A percentile compares a stretch with the other conserved stretches of the same genome.
Evolutionary conservation across 2,329 filamentous ascomycete species (phyloP).

Genomic region (Thelonectria blattea): DNA sequence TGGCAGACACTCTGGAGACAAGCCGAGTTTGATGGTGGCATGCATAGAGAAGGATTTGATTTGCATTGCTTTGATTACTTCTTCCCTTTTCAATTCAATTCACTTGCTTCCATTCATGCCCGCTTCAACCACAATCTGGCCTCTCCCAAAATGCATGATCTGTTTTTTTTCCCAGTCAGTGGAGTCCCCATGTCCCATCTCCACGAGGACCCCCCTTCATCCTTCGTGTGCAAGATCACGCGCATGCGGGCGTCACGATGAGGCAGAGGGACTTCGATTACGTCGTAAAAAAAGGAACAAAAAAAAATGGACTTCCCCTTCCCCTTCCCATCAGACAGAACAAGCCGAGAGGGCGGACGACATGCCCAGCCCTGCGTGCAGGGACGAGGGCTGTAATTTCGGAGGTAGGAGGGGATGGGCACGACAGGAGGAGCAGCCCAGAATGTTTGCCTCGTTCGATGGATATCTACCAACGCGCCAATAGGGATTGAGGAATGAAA

Average conservation of each 20-base stretch:
- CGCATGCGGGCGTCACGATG: slow-evolving; percentile 4
- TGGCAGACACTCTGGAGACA: too few species aligned
- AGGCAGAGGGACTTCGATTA: slow-evolving; percentile 1
- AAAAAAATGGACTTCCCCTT: too few species aligned
- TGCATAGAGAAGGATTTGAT: background rate
- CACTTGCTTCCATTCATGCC: too few species aligned
- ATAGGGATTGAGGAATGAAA: too few species aligned
- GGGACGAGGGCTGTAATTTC: slow-evolving; percentile 25
- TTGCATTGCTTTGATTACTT: background rate
- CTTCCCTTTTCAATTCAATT: background rate
- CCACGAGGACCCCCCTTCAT: background rate
- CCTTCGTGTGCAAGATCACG: background rate
- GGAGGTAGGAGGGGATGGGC: slow-evolving; percentile 2
- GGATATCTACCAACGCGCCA: slow-evolving; percentile 20
- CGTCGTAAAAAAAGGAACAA: background rate
- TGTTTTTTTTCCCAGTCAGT: background rate
- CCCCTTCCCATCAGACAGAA: too few species aligned
- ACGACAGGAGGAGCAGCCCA: slow-evolving; percentile 3
- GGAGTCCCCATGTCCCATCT: too few species aligned
- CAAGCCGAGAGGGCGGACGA: too few species aligned
- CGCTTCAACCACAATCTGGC: background rate
- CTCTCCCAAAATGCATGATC: background rate
- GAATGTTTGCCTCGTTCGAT: slow-evolving; percentile 16
- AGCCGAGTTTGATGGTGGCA: too few species aligned
- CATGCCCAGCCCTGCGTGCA: background rate